Evolutionary conservation across 1,284 basidiomycete genomes (phyloP).

Genomic region (Cutaneotrichosporon sp.): DNA sequence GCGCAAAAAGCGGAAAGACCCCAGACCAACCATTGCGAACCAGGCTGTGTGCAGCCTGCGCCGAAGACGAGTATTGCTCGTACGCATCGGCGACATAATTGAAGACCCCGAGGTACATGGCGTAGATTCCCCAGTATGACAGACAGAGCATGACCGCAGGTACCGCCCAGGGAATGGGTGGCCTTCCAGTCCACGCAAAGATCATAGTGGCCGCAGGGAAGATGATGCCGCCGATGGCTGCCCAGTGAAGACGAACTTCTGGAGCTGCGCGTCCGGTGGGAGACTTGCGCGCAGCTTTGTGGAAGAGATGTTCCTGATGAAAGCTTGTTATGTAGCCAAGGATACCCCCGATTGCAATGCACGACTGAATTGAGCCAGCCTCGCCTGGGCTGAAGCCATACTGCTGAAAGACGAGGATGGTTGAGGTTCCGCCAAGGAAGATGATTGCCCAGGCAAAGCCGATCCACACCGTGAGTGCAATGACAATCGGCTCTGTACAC

Average conservation of each 20-base stretch:
- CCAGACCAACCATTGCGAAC: constrained; percentile 37
- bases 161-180: constrained; percentile 31
- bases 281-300: constrained; percentile 18
- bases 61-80: constrained; percentile 35
- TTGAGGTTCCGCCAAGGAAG: constrained; percentile 36
- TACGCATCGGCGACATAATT: constrained; percentile 46
- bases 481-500: constrained; percentile 50
- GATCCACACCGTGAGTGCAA: constrained; percentile 50
- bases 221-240: constrained; percentile 41
- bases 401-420: constrained; percentile 34
- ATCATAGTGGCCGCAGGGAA: constrained; percentile 35
- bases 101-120: constrained; percentile 40
- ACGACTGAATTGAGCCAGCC: constrained; percentile 30
- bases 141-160: constrained; percentile 32
- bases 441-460: constrained; percentile 45
- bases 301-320: constrained; percentile 41
- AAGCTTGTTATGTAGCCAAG: constrained; percentile 66
- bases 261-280: constrained; percentile 46
- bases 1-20: constrained; percentile 39
- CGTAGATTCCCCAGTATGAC: constrained; percentile 34
- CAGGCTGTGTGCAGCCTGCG: constrained; percentile 46
- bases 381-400: constrained; percentile 40
- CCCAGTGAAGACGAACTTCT: constrained; percentile 50
- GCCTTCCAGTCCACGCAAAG: constrained; percentile 42
- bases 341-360: constrained; percentile 56